Percentiles rank a stretch among this genome's conserved stretches.
Conservation (phyloP, 2,329 filamentous ascomycete genomes). For the Amauroascus verrucosus region DNA sequence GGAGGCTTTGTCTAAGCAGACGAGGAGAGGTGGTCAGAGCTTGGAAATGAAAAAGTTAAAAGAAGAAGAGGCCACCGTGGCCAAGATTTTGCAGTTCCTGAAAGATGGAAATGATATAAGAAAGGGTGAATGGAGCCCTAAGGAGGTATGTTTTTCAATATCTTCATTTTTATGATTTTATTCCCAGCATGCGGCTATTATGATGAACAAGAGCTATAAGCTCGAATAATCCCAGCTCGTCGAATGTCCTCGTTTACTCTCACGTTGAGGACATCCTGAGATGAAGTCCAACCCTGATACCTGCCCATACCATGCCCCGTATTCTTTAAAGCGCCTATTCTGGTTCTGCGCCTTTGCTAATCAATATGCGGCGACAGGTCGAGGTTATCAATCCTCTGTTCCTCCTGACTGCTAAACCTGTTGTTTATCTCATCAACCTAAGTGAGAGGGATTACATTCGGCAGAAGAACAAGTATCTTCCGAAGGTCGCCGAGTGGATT, state of each 20-base stretch:
- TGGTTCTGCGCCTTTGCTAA: background rate
- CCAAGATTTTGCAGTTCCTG: slow-evolving; percentile 74
- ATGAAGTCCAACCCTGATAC: slow-evolving; percentile 65
- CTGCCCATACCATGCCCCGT: slow-evolving; percentile 13
- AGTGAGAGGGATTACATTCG: slow-evolving; percentile 95
- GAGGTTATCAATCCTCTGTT: slow-evolving; percentile 96
- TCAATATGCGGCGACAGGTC: slow-evolving; percentile 48
- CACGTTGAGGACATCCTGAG: slow-evolving; percentile 76
- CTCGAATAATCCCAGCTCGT: slow-evolving; percentile 99
- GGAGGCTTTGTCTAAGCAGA: slow-evolving; percentile 88
- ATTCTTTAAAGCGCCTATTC: background rate
- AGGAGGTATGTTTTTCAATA: slow-evolving; percentile 60
- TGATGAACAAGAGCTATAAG: slow-evolving; percentile 98
- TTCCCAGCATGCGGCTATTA: slow-evolving; percentile 24
- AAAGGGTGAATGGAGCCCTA: slow-evolving; percentile 78
- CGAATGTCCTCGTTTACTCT: slow-evolving; percentile 66
- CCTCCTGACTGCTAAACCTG: slow-evolving; percentile 89
- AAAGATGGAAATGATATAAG: slow-evolving; percentile 87
- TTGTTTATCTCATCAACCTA: slow-evolving; percentile 93
- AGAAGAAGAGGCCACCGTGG: slow-evolving; percentile 86
- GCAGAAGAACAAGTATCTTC: slow-evolving; percentile 98
- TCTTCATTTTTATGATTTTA: slow-evolving; percentile 18
- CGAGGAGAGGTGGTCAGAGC: slow-evolving; percentile 82
- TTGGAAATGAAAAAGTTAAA: slow-evolving; percentile 96
- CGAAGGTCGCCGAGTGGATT: slow-evolving; percentile 89